phyloP scores from a whole-genome alignment of 345 rosid species.

The Eucalyptus cladocalyx region DNA sequence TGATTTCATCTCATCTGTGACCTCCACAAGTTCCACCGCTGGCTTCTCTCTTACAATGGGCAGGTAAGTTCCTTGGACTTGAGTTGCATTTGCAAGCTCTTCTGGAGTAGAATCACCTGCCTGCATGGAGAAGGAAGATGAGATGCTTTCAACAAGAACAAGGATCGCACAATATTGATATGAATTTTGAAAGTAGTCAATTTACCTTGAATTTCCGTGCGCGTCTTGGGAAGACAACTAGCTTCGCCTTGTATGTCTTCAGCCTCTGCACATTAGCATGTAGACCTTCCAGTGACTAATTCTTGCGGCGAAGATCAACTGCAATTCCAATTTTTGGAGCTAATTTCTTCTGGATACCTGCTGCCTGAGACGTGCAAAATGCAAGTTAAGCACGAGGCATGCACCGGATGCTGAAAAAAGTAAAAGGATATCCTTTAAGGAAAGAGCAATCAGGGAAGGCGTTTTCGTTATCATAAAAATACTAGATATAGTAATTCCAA shows the following conservation, averaged over 20 bases:
- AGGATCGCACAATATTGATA: not conserved
- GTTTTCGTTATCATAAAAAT: too few relatives aligned
- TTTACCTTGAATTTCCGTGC: constrained; percentile 60
- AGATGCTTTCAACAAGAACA: not conserved
- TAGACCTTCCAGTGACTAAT: constrained; percentile 64
- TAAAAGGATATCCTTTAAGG: not conserved
- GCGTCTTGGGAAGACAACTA: constrained; percentile 78
- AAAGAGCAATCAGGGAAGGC: too few relatives aligned
- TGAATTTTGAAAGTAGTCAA: not conserved
- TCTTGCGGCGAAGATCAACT: constrained; percentile 76
- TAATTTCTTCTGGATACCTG: constrained; percentile 73
- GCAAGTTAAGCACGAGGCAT: not conserved
- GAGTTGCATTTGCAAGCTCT: constrained; percentile 66
- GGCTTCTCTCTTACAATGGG: constrained; percentile 53
- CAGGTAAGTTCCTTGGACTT: constrained; percentile 58
- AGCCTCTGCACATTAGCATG: constrained; percentile 81
- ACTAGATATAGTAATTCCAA: too few relatives aligned
- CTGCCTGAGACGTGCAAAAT: constrained; percentile 28
- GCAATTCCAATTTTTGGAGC: constrained; percentile 75
- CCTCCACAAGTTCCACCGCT: constrained; percentile 51
- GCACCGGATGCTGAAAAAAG: not conserved
- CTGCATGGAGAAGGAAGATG: constrained; percentile 7
- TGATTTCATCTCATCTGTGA: constrained; percentile 37
- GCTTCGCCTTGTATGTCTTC: constrained; percentile 80
- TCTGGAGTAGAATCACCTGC: constrained; percentile 85